Evolutionary conservation across 2,329 filamentous ascomycete species (phyloP), one percentile per base, ranked within the genome.

Genomic region (Fusarium tricinctum): DNA sequence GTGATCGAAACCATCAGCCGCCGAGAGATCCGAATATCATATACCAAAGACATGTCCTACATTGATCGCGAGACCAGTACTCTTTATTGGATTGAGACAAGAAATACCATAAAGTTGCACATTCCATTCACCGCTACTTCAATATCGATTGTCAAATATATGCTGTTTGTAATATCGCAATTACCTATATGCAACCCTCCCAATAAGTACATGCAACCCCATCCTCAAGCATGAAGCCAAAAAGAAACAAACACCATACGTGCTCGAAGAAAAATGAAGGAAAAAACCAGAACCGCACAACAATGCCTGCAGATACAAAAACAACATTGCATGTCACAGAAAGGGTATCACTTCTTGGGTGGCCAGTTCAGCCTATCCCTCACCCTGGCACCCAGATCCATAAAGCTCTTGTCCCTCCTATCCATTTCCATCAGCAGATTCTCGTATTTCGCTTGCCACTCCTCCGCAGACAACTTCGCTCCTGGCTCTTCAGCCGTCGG

Each of bases 341-440:
- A 58, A 42, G 60, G 47, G 63, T 70, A 69, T 73, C 59, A 73
- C 61, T 71, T 51, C 53, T 58, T 73, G 38, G 28, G 35, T 26
- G 42, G 54, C 12, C 58, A 20, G 53, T 65, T 74, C 49, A 83
- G 59, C 17, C 78, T 73, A 53, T 80, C 77, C 58, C 86, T 72
- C 44, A 88, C 76, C 30, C 75, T 80, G 39, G 75, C 77, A 69
- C 80, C 81, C 57, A 88, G 71, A 40, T 79, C 77, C 53, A 75
- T 73, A 52, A 86, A 76, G 69, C 85, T 83, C 69, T 84, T 83
- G 70, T 91, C 88, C 61, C 85, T 84, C 60, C 86, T 85, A 73
- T 83, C 84, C 71, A 92, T 83, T 64, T 85, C 83, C 42, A 85
- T 84, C 73, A 90, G 84, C 69, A 92, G 80, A 55, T 88, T 84